phyloP scores from a whole-genome alignment of 1,284 basidiomycete genomes.

The Trichosporon faecale region DNA sequence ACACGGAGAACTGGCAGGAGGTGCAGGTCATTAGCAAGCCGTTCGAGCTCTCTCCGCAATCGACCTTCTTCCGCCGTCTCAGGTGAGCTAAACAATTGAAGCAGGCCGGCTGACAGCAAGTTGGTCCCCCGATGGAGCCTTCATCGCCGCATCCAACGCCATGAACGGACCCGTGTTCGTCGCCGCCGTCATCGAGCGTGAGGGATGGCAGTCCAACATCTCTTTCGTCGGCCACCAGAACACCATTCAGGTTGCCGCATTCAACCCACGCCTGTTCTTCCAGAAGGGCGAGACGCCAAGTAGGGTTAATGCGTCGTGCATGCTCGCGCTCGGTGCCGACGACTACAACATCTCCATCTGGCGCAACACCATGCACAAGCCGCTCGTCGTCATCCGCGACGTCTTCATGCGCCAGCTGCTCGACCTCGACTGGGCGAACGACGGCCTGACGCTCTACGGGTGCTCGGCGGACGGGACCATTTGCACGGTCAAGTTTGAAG shows the following conservation, averaged over 20 bases:
- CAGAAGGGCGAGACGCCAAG: conserved; percentile 56
- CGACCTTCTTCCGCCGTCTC: conserved; percentile 88
- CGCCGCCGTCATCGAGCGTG: conserved; percentile 85
- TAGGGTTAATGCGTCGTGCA: conserved; percentile 44
- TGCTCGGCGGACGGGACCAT: conserved; percentile 95
- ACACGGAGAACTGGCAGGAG: conserved; percentile 84
- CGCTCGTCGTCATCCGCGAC: conserved; percentile 86
- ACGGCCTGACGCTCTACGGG: conserved; percentile 87
- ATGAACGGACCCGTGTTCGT: conserved; percentile 98
- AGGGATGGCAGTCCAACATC: conserved; percentile 81
- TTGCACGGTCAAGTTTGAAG: conserved; percentile 77
- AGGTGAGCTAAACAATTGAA: conserved; percentile 59
- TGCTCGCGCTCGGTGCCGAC: conserved; percentile 86
- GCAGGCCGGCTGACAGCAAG: conserved; percentile 53
- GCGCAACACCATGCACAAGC: conserved; percentile 85
- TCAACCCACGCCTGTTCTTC: conserved; percentile 89
- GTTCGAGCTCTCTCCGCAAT: conserved; percentile 88
- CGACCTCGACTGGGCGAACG: conserved; percentile 92
- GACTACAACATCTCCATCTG: conserved; percentile 78
- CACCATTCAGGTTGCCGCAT: conserved; percentile 92
- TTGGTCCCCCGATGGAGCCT: conserved; percentile 98
- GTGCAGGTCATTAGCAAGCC: conserved; percentile 82
- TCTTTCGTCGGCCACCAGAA: conserved; percentile 96
- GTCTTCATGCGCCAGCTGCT: conserved; percentile 92
- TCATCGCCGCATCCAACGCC: conserved; percentile 93